Evolutionary conservation across 768 basidiomycete genomes (phyloP).

Genomic region (Suillus paluster): DNA sequence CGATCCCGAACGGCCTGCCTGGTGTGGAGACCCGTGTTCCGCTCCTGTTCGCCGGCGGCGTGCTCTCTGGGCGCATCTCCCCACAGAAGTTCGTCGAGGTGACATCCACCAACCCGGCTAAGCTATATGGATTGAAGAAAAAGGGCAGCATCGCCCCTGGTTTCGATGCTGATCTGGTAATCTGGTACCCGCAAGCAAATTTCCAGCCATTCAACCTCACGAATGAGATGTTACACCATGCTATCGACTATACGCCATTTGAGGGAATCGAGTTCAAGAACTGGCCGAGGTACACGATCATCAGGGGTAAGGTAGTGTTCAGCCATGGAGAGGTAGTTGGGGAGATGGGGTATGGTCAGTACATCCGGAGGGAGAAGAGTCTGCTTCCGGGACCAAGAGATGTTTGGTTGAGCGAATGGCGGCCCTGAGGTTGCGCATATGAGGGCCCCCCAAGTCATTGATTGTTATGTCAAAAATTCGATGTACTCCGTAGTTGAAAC

Average conservation of each 20-base stretch:
- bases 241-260: slow-evolving; percentile 40
- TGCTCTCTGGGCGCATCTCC: slow-evolving; percentile 33
- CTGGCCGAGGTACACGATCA: slow-evolving; percentile 36
- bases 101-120: slow-evolving; percentile 37
- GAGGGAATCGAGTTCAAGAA: slow-evolving; percentile 34
- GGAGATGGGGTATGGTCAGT: too few species aligned
- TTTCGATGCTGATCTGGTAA: slow-evolving; percentile 38
- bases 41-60: slow-evolving; percentile 35
- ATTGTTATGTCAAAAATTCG: too few species aligned
- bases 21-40: slow-evolving; percentile 40
- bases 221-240: slow-evolving; percentile 31
- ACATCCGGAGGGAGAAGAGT: too few species aligned
- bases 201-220: slow-evolving; percentile 20
- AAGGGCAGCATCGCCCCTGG: slow-evolving; percentile 39
- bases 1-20: slow-evolving; percentile 40
- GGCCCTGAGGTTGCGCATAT: too few species aligned
- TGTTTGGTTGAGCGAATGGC: too few species aligned
- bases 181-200: slow-evolving; percentile 28
- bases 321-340: too few species aligned
- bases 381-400: too few species aligned
- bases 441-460: too few species aligned
- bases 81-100: slow-evolving; percentile 38
- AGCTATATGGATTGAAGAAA: slow-evolving; percentile 38
- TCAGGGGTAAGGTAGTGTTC: too few species aligned
- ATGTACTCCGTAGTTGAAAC: too few species aligned